Evolutionary conservation across 163 green algal species (phyloP).

Genomic region (Trebouxia gelatinosa): DNA sequence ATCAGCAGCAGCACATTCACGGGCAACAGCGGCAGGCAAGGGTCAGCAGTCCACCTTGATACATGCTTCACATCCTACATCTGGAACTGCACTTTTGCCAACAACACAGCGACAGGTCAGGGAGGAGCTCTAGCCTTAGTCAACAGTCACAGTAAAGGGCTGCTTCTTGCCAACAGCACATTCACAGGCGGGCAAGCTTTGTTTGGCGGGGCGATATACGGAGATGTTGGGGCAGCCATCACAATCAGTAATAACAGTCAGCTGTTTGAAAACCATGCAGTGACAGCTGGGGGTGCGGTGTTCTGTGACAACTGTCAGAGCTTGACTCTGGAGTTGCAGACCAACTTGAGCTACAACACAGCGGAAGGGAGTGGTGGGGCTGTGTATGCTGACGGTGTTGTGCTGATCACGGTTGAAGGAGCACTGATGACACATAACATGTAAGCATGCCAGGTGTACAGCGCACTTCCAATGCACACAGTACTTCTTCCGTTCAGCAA

Average conservation of each 20-base stretch:
- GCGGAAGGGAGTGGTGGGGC: background rate
- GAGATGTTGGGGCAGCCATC: background rate
- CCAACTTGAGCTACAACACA: background rate
- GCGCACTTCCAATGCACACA: no score
- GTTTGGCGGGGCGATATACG: constrained; percentile 5
- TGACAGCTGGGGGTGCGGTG: background rate
- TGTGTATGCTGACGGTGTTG: background rate
- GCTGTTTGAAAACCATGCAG: background rate
- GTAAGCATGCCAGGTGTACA: no score
- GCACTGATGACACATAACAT: background rate
- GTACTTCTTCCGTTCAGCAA: no score
- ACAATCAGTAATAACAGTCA: constrained; percentile 10
- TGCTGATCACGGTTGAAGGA: background rate
- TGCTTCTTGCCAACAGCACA: constrained; percentile 9
- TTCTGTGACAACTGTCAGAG: constrained; percentile 24
- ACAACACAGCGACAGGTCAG: constrained; percentile 11
- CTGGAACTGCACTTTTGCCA: constrained; percentile 9
- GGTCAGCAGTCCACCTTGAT: background rate
- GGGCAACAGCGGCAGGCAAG: background rate
- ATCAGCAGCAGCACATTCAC: constrained; percentile 12
- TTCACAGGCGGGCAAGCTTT: background rate
- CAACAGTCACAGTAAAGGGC: constrained; percentile 13
- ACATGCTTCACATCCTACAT: background rate
- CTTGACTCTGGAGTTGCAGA: background rate
- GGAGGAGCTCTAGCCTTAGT: constrained; percentile 1